These are phyloP conservation scores for Pythium periplocum DNA, from an alignment of 352 stramenopile species.

Conservation along the genomic window DNA sequence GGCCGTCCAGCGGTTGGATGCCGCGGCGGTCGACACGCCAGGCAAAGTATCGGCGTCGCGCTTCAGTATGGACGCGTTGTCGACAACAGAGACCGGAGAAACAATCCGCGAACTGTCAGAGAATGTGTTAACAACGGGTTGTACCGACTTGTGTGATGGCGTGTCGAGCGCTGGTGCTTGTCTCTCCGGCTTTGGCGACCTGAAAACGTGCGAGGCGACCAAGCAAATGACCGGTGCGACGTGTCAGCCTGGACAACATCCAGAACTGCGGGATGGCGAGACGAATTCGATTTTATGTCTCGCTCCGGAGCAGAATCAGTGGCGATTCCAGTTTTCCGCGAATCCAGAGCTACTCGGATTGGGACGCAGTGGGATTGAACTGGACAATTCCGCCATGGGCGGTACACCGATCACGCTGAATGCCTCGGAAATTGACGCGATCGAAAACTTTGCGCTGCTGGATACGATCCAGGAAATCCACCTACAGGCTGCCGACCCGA, in stretches of 20 bases:
- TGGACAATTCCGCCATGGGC: not conserved
- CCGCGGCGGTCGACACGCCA: not conserved
- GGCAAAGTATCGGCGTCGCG: not conserved
- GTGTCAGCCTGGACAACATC: constrained; percentile 4
- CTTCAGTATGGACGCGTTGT: not conserved
- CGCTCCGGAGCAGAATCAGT: constrained; percentile 4
- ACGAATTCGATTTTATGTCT: constrained; percentile 8
- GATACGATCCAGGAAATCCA: constrained; percentile 3
- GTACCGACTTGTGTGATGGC: not conserved
- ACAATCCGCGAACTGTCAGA: too few relatives aligned
- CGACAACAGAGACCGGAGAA: not conserved
- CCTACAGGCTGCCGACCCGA: constrained; percentile 3
- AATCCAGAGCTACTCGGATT: constrained; percentile 9
- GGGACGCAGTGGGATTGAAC: not conserved
- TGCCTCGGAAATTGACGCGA: constrained; percentile 7
- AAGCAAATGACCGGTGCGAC: constrained; percentile 5
- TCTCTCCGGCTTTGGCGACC: not conserved
- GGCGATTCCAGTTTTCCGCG: constrained; percentile 10
- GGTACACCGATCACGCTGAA: constrained; percentile 11
- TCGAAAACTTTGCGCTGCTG: constrained; percentile 12
- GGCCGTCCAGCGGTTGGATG: not conserved
- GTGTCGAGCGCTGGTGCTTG: not conserved
- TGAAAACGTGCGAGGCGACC: not conserved
- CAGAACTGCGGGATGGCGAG: not conserved
- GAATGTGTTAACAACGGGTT: not conserved